Evolutionary conservation across 2,329 filamentous ascomycete species (phyloP), one percentile per base, ranked within the genome.

Genomic region (Immersiporthe knoxdaviesiana): DNA sequence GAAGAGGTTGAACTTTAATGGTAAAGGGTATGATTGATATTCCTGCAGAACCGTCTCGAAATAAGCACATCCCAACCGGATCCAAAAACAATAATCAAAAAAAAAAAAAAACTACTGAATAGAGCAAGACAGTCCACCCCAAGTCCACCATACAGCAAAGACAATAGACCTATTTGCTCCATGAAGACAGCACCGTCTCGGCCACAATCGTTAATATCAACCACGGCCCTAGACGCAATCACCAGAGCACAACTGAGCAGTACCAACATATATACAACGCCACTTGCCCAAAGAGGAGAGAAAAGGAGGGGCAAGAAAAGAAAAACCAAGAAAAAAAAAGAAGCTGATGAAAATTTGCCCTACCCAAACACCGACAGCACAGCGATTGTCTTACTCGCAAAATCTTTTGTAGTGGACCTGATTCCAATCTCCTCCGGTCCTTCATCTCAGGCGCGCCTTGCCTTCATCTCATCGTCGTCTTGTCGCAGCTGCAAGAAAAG

Each of bases 321-420:
- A 39, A 66, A 56, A 44, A 21, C 12, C 1, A 14, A 21, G 39
- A 44, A 44, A 6, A 47, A 47, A n/a, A n/a, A 21, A 47, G 3
- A 47, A 18, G 5, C 21, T 5, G 7, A 44, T 21, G 21, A 8
- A 66, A 47, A 41, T 37, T 62, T 27, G 18, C 47, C 52, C 24
- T n/a, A 66, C 39, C 37, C 67, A 50, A 61, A 54, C 63, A 64
- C 66, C 66, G 47, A n/a, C 44, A 41, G 32, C 35, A 37, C 50
- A 56, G 16, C 24, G 37, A 37, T 37, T 35, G 30, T 56, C 41
- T 39, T n/a, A 44, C 63, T 58, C 52, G n/a, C 30, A 37, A 27
- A 2, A 32, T 39, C 56, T 52, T 65, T 52, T n/a, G 50, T 52
- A 11, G 24, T 16, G 47, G 32, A 32, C 16, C 37, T 56, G 30